These are phyloP conservation scores for Cyclostephanos invisitatus DNA, from an alignment of 108 stramenopile genomes.

Conservation along the genomic window DNA sequence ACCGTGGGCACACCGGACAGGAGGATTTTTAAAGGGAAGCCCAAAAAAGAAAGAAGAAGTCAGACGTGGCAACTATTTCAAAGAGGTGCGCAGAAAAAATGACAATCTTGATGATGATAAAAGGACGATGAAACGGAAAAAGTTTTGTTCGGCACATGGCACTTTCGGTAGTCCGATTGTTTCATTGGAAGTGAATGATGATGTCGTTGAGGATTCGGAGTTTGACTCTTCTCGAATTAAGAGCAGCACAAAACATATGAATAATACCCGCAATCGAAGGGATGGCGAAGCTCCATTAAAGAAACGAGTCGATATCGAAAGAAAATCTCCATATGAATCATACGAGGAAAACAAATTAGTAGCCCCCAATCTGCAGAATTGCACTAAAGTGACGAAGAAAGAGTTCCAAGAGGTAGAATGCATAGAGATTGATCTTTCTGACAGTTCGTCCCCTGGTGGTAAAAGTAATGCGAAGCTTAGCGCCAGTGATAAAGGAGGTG, in stretches of 20 bases:
- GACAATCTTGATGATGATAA: conserved; percentile 1
- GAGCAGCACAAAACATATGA: background rate
- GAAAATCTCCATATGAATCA: conserved; percentile 4
- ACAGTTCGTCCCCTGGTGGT: conserved; percentile 8
- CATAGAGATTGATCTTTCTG: conserved; percentile 32
- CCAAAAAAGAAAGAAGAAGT: conserved; percentile 10
- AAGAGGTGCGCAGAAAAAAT: conserved; percentile 18
- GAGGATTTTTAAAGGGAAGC: conserved; percentile 8
- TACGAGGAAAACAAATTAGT: background rate
- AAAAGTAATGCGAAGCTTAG: background rate
- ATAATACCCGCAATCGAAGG: background rate
- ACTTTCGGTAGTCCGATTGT: background rate
- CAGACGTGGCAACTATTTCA: conserved; percentile 27
- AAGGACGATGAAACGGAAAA: conserved; percentile 1
- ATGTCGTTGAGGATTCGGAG: background rate
- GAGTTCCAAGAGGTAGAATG: conserved; percentile 13
- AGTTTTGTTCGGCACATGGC: background rate
- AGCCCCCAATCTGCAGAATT: background rate
- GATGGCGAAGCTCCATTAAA: background rate
- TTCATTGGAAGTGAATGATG: conserved; percentile 7
- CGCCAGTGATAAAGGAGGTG: background rate
- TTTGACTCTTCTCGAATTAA: background rate
- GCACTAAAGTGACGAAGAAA: background rate
- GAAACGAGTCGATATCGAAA: background rate
- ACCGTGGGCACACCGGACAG: background rate